Base-by-base conservation (phyloP, 129 eudicot species). In the Helianthus tuberosus region DNA sequence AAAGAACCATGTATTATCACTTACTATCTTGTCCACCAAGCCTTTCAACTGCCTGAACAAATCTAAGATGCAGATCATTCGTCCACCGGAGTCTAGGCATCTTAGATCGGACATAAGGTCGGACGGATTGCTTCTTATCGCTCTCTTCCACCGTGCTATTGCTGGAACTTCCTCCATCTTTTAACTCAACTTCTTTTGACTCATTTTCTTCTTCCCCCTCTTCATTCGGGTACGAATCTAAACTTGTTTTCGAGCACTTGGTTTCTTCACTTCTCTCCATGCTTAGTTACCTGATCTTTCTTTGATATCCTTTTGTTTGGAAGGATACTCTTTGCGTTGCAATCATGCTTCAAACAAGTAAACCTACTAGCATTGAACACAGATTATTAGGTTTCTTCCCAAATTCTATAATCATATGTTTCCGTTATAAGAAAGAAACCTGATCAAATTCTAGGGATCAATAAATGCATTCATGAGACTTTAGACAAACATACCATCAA, bases 21-120 rank as follows among this genome's bases (percentile, higher is more conserved):
- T 81, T 66, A 90, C 96, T 83, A 7, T 90, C 96, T 85, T 83
- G 93, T 63, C 96, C 96, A 68, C 96, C 96, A 60, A 90, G 96
- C 66, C 89, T 87, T 76, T 87, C 91, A n/a, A 90, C 91, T 2
- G 96, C 96, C 62, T 90, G 86, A 75, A 85, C 91, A 77, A 90
- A 90, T 27, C 96, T 88, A 75, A 81, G 91, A 80, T 90, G 96
- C 63, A 90, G 91, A 70, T 90, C 96, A 14, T 86, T 83, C 2
- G 96, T 90, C 96, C 96, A 90, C 44, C 96, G 87, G 43, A 90
- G 93, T 72, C 96, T 87, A 44, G 91, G 93, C 73, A 81, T 57
- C 83, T 88, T 90, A 68, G 96, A 90, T 81, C 93, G 83, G 50
- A 85, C 89, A 75, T 90, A 90, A 73, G 96, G 96, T 71, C 96